These are phyloP conservation scores for Didymella sp. DNA, from an alignment of 2,329 filamentous ascomycete species.

Conservation along the genomic window DNA sequence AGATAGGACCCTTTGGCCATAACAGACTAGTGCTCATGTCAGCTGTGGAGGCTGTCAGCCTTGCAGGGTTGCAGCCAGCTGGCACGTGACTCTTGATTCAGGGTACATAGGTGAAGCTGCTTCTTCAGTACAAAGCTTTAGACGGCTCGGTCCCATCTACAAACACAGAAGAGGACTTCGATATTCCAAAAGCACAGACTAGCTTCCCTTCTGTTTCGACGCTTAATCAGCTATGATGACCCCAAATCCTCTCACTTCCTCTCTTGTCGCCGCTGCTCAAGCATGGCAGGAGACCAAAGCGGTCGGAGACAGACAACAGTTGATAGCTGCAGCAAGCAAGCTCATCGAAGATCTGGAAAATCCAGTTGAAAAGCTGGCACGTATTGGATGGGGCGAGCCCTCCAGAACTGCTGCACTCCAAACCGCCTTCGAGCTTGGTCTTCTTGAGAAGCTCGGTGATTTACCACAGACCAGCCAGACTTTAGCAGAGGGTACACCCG, in stretches of 20 bases:
- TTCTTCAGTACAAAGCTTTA: background rate
- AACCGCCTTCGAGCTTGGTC: slow-evolving; percentile 1
- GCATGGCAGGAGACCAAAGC: background rate
- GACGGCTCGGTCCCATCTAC: background rate
- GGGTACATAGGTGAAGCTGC: background rate
- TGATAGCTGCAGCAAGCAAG: slow-evolving; percentile 8
- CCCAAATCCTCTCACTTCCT: background rate
- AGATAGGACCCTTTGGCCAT: too few relatives aligned
- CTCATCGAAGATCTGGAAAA: background rate
- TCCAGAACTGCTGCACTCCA: slow-evolving; percentile 7
- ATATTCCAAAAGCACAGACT: background rate
- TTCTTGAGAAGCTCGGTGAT: background rate
- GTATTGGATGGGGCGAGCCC: slow-evolving; percentile 2
- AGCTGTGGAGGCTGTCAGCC: background rate
- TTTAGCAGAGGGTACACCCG: background rate
- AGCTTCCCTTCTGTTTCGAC: background rate
- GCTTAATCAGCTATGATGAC: background rate
- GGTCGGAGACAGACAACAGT: background rate
- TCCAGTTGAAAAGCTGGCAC: slow-evolving; percentile 4
- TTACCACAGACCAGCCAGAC: background rate
- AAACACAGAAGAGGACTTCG: background rate
- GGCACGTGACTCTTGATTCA: background rate
- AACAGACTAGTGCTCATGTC: background rate
- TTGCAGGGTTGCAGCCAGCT: background rate
- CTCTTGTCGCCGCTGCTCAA: background rate